Conservation (phyloP, 2,329 filamentous ascomycete species). For the Xylaria sp. region DNA sequence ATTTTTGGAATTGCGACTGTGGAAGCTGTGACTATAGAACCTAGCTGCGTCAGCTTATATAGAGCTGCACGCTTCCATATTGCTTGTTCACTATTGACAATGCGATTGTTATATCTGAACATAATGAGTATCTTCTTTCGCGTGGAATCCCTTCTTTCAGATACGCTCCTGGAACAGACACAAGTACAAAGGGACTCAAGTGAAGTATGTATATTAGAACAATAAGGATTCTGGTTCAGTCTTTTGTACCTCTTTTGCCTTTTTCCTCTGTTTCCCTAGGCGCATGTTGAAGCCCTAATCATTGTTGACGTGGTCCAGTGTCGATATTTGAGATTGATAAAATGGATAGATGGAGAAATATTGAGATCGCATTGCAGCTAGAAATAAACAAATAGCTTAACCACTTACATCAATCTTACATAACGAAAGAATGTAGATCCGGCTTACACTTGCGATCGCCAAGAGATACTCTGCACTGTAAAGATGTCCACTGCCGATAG, state of each 20-base stretch:
- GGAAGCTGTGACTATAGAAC: neutral
- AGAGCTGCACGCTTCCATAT: neutral
- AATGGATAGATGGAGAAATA: neutral
- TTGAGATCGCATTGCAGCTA: no score
- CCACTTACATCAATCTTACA: slow-evolving; percentile 9
- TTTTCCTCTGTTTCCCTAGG: neutral
- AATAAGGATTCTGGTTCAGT: neutral
- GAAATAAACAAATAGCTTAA: neutral
- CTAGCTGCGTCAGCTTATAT: slow-evolving; percentile 10
- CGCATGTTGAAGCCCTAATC: neutral
- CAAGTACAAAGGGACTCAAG: neutral
- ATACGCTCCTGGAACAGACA: neutral
- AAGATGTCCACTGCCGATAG: neutral
- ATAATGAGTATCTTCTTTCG: slow-evolving; percentile 1
- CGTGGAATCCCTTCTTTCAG: slow-evolving; percentile 5
- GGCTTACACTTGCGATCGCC: slow-evolving; percentile 19
- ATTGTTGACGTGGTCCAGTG: neutral
- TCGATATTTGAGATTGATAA: neutral
- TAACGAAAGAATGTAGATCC: slow-evolving; percentile 20
- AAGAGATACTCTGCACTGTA: neutral
- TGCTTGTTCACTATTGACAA: neutral
- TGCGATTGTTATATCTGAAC: neutral
- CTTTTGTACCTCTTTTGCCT: slow-evolving; percentile 60
- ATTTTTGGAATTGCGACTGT: neutral
- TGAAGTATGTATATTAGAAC: neutral